These are phyloP conservation scores for Annulohypoxylon truncatum DNA, from an alignment of 2,329 filamentous ascomycete species.

Conservation along the genomic window DNA sequence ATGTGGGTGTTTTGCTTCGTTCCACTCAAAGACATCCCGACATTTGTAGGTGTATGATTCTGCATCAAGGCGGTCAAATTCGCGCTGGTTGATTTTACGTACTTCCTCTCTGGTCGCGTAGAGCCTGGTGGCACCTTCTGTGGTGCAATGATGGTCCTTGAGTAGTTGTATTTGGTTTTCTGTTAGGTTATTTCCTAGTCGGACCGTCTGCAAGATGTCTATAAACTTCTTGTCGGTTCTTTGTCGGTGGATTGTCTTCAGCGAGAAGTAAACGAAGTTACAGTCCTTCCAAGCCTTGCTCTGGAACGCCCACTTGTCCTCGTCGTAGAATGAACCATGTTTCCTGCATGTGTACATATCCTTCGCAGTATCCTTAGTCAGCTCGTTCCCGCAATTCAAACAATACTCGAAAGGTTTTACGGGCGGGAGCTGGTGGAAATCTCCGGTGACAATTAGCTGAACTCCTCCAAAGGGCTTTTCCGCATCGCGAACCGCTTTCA, in stretches of 20 bases:
- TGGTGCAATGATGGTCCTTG: constrained; percentile 54
- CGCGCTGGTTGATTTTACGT: constrained; percentile 44
- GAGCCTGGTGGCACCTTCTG: constrained; percentile 54
- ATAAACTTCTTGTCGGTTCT: constrained; percentile 61
- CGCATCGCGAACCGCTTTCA: constrained; percentile 53
- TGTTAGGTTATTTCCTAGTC: constrained; percentile 55
- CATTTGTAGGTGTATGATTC: constrained; percentile 39
- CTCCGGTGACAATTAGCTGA: constrained; percentile 64
- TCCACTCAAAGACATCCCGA: constrained; percentile 55
- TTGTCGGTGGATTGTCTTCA: constrained; percentile 66
- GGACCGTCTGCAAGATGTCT: constrained; percentile 61
- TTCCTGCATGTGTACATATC: constrained; percentile 44
- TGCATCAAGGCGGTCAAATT: constrained; percentile 42
- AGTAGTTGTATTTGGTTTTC: constrained; percentile 53
- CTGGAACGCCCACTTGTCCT: constrained; percentile 68
- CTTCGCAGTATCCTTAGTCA: constrained; percentile 30
- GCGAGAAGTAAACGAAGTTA: constrained; percentile 60
- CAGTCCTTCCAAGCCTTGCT: constrained; percentile 64
- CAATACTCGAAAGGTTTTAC: constrained; percentile 64
- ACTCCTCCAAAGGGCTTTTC: constrained; percentile 54
- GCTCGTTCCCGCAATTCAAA: constrained; percentile 55
- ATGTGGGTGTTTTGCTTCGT: constrained; percentile 31
- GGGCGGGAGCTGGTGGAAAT: constrained; percentile 68
- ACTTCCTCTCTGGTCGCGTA: constrained; percentile 53
- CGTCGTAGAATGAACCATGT: constrained; percentile 54